Evolutionary conservation across 257 asterid species (phyloP), one percentile per base, ranked within the genome.

Genomic region (Petunia secreta): DNA sequence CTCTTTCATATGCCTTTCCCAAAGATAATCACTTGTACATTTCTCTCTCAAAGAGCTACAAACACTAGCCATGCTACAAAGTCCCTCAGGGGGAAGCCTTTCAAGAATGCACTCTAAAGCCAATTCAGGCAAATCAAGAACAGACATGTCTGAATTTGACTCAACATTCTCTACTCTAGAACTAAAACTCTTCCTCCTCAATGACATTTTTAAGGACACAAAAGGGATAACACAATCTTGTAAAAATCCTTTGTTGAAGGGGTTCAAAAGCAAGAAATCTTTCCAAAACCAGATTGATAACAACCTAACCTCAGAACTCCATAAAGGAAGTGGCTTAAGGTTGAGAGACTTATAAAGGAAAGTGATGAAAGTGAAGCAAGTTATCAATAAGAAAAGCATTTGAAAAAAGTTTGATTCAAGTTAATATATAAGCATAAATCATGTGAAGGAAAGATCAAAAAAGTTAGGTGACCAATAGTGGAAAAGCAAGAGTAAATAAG

Each of bases 121-220:
- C 6, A 94, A 89, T 84, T 94, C 98, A 37, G 98, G 98, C 86
- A 94, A 88, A 78, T 92, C 97, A 55, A 94, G 57, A 7, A 94
- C 55, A 43, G 89, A 86, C 84, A 85, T 81, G 9, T 75, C 88
- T 11, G 86, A 64, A 4, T 50, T 48, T 69, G 16, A 38, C 65
- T 89, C 92, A 16, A 71, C 57, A 36, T 46, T 84, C 62, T 83
- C 86, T 5, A 44, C 84, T 80, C 85, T 87, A 62, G 83, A 71
- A 46, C 60, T 67, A 8, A 65, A 43, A 40, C 11, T 63, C 80
- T 85, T 92, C 82, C 81, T 86, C 85, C 82, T 78, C 2, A 79
- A 50, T 0, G 87, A 79, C 92, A 87, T 86, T 65, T 50, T 87
- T 10, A 85, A 52, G 63, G 85, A 50, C 46, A 75, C 15, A 13